Base-by-base conservation (phyloP, 352 stramenopile genomes). In the Phytophthora aleatoria region DNA sequence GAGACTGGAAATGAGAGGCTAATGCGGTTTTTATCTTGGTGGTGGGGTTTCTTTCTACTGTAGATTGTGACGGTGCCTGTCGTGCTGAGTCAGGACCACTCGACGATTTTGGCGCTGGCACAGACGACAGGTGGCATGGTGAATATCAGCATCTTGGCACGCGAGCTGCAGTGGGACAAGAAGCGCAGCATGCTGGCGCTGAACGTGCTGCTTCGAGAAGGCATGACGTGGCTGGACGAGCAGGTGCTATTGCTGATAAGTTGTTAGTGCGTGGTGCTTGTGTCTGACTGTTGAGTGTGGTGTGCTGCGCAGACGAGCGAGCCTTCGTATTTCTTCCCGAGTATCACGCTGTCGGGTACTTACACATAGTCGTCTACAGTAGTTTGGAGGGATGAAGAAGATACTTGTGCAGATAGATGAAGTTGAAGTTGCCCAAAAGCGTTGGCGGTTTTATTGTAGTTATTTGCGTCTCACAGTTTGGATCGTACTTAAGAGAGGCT, bases 211-310 rank as follows among this genome's bases (percentile, higher is more conserved):
- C 67, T 98, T 15, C 76, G 87, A 27, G 91, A 98, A 72, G 95
- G 96, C 48, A 99, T 99, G 92, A 96, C 91, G 31, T 99, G 97
- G 97, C 64, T 99, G 28, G 97, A 99, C 72, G 83, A 96, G 31
- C 81, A 97, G 82, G 84, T 95, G 28, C 2, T 28, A 13, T 33
- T 52, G 10, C n/a, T 16, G 5, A n/a, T 28, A 52, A 36, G 12
- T n/a, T 39, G 3, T 26, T 53, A 8, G 7, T 27, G 20, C 28
- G 26, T 59, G n/a, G 1, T 24, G 39, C 7, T 16, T 47, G 39
- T 6, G 24, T 48, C 31, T 69, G 16, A 67, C 39, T 47, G 16
- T n/a, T 45, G 33, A 30, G 24, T 53, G 33, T 13, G 6, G 0
- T 38, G 20, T 71, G 43, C n/a, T 47, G 24, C 45, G 28, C 20